Evolutionary conservation across 2,329 filamentous ascomycete species (phyloP).

Genomic region (Setomelanomma holmii): DNA sequence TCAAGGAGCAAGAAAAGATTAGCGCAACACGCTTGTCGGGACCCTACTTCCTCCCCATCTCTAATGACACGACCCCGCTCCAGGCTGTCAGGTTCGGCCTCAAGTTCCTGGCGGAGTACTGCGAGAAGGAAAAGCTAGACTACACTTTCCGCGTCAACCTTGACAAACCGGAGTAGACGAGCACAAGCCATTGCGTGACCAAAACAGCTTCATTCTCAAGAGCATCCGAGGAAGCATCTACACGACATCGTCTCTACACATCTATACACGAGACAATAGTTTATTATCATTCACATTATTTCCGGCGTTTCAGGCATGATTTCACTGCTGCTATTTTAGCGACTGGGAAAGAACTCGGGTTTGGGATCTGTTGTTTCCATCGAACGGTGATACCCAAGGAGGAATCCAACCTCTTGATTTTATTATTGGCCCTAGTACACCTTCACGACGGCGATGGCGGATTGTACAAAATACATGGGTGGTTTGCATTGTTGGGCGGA

Average conservation of each 20-base stretch:
- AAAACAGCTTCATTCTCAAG: too few relatives aligned
- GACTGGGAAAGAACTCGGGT: too few relatives aligned
- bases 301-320: too few relatives aligned
- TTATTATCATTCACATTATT: neutral
- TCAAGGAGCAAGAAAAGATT: slow-evolving; percentile 43
- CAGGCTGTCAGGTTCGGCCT: slow-evolving; percentile 54
- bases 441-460: neutral
- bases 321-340: neutral
- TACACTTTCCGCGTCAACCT: slow-evolving; percentile 37
- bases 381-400: slow-evolving; percentile 21
- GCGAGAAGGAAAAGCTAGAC: slow-evolving; percentile 40
- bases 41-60: slow-evolving; percentile 51
- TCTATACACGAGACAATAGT: too few relatives aligned
- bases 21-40: slow-evolving; percentile 44
- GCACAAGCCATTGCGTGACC: too few relatives aligned
- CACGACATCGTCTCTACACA: neutral
- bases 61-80: slow-evolving; percentile 50
- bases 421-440: neutral
- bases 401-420: neutral
- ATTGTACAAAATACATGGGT: neutral
- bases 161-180: slow-evolving; percentile 28
- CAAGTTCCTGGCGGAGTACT: slow-evolving; percentile 53
- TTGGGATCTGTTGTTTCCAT: neutral
- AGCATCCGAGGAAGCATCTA: too few relatives aligned
- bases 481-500: neutral